Evolutionary conservation across 2,329 filamentous ascomycete genomes (phyloP), one percentile per base, ranked within the genome.

Genomic region (Calonectria henricotiae): DNA sequence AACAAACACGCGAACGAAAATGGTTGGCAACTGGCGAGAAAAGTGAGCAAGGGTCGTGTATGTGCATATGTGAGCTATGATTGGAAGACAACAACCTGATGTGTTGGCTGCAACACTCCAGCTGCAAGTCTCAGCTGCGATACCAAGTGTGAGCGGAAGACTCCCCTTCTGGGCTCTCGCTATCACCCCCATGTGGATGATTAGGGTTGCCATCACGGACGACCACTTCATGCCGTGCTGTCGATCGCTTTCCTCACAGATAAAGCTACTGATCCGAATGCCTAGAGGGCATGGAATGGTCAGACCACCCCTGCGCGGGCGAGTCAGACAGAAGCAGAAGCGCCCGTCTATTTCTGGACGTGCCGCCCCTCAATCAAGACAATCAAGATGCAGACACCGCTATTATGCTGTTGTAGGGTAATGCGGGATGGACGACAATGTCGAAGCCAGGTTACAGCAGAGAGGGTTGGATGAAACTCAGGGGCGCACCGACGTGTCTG

Each of bases 271-370:
- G 44, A 65, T 62, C 44, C 54, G 65, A 37, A 63, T 13, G n/a
- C 62, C 7, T 51, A 68, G 15, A 44, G 35, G 35, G 25, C 35
- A 17, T 11, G 20, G 25, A 67, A 66, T 39, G 55, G 69, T 76
- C 71, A 76, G 71, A 67, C 65, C 70, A 68, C 72, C 62, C 44
- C 35, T 64, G 73, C 69, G 68, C 73, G 65, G 67, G 61, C 65
- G 17, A 32, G 65, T 62, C 58, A 17, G 70, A 62, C 68, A 61
- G 62, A 74, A 47, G 7, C 43, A 66, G 67, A 68, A 60, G 71
- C 58, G 54, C 67, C 68, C 46, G 62, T 58, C 66, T 74, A 63
- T 67, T 71, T 62, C 65, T 47, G 64, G 60, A 23, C 27, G 62
- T 37, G 69, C 27, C 27, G 49, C 64, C 54, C 30, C 43, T 43